Evolutionary conservation across 2,329 filamentous ascomycete genomes (phyloP), one percentile per base, ranked within the genome.

Genomic region (Xylaria sp.): DNA sequence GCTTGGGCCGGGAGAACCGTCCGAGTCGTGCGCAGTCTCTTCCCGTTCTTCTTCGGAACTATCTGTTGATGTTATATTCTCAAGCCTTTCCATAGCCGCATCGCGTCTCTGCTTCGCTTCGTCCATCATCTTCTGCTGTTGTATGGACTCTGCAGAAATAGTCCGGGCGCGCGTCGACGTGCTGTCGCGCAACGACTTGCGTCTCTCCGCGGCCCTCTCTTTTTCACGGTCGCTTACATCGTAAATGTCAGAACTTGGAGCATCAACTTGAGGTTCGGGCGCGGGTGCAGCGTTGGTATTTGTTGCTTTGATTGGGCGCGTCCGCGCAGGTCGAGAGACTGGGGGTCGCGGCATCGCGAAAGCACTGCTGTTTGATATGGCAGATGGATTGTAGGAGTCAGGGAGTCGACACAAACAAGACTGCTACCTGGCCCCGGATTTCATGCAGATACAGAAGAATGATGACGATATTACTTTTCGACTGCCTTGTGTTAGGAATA

Each of bases 221-320:
- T 78, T 77, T 63, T 78, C 77, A 53, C 75, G 76, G 52, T 78
- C 76, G 70, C 76, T 78, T 60, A 78, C 73, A 57, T 77, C 75
- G 70, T 78, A 77, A 12, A 78, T 74, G 60, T 79, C 76, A 59
- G 74, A 76, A 58, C 72, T 74, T 3, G 71, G 36, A 2, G 55
- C 69, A 46, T 55, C 32, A 28, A 43, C 56, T 7, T 68, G 60
- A 32, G 66, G 56, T 10, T 59, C 66, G 5, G 73, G 34, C 13
- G 57, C 60, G 3, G 68, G 43, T 34, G 68, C 45, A 55, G 28
- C n/a, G 25, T 41, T 52, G 53, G 39, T 9, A 34, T 65, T 74
- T 59, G 65, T 65, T 59, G 71, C 63, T 68, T 76, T 76, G 60
- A 68, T 66, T 32, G 69, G 63, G 70, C 73, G 74, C 70, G 72